These are phyloP conservation scores for Neocatenulostroma microsporum DNA, from an alignment of 2,329 filamentous ascomycete genomes.

Conservation along the genomic window DNA sequence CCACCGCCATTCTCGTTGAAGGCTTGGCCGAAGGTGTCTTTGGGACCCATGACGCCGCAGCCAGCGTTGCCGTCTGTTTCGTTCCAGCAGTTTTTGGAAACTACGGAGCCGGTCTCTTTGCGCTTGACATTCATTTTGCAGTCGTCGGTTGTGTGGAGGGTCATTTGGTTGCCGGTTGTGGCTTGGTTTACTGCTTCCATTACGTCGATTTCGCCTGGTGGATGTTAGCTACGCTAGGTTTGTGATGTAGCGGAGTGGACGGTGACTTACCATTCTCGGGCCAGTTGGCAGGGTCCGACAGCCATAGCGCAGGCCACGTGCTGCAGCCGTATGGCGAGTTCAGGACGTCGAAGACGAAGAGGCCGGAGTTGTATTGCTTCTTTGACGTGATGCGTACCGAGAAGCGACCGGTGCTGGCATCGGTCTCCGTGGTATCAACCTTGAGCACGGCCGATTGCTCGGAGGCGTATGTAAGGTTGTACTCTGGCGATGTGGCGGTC, in stretches of 20 bases:
- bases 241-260: background rate
- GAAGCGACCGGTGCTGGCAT: constrained; percentile 24
- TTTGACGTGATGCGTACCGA: constrained; percentile 30
- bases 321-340: constrained; percentile 31
- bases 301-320: constrained; percentile 35
- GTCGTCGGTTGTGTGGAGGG: constrained; percentile 24
- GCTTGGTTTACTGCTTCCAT: constrained; percentile 29
- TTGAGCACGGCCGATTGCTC: constrained; percentile 20
- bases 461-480: constrained; percentile 26
- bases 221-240: constrained; percentile 1
- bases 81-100: constrained; percentile 21
- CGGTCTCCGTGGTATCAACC: constrained; percentile 22
- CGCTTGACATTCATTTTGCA: constrained; percentile 27
- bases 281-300: constrained; percentile 38
- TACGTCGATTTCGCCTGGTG: constrained; percentile 24
- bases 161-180: constrained; percentile 11
- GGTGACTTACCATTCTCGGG: constrained; percentile 20
- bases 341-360: constrained; percentile 31
- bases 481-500: constrained; percentile 15
- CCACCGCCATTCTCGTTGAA: constrained; percentile 28
- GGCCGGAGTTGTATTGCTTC: constrained; percentile 29
- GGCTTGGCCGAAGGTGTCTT: constrained; percentile 23
- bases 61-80: constrained; percentile 23
- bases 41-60: constrained; percentile 21
- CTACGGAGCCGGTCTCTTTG: constrained; percentile 24